phyloP scores from a whole-genome alignment of 2,329 filamentous ascomycete genomes.

The Pyrenochaeta sp. region DNA sequence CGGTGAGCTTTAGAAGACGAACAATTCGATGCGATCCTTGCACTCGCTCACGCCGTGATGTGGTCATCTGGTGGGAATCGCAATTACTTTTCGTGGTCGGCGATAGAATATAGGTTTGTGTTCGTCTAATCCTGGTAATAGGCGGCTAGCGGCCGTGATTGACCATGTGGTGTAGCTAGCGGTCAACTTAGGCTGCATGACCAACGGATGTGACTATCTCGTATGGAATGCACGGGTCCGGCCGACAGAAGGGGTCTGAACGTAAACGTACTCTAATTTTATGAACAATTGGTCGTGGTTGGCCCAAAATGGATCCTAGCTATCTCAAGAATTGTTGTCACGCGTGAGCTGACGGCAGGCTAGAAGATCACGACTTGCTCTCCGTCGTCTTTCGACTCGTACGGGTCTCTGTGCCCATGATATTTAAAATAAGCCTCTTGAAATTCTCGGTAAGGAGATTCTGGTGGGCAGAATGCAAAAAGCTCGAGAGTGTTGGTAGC shows the following conservation, averaged over 20 bases:
- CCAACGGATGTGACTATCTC: slow-evolving; percentile 5
- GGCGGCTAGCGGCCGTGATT: slow-evolving; percentile 1
- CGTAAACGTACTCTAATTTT: background rate
- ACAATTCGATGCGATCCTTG: background rate
- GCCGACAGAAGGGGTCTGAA: background rate
- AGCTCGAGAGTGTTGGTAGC: slow-evolving; percentile 47
- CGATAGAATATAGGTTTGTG: background rate
- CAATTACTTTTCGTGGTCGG: slow-evolving; percentile 14
- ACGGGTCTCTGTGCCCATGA: slow-evolving; percentile 45
- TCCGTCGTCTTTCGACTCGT: slow-evolving; percentile 29
- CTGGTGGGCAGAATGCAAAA: slow-evolving; percentile 43
- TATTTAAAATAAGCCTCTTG: slow-evolving; percentile 44
- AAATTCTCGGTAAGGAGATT: slow-evolving; percentile 39
- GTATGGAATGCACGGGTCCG: slow-evolving; percentile 3
- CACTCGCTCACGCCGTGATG: background rate
- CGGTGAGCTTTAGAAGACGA: background rate
- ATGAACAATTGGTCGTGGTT: background rate
- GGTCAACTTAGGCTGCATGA: slow-evolving; percentile 11
- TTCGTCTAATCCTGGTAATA: slow-evolving; percentile 5
- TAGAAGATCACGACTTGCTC: slow-evolving; percentile 30
- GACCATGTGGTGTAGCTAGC: slow-evolving; percentile 14
- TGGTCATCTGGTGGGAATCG: background rate
- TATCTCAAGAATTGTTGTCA: background rate
- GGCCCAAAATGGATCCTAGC: background rate
- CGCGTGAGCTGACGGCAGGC: background rate